phyloP scores from a whole-genome alignment of 176 grass and related monocot species.

The Carex pumila region DNA sequence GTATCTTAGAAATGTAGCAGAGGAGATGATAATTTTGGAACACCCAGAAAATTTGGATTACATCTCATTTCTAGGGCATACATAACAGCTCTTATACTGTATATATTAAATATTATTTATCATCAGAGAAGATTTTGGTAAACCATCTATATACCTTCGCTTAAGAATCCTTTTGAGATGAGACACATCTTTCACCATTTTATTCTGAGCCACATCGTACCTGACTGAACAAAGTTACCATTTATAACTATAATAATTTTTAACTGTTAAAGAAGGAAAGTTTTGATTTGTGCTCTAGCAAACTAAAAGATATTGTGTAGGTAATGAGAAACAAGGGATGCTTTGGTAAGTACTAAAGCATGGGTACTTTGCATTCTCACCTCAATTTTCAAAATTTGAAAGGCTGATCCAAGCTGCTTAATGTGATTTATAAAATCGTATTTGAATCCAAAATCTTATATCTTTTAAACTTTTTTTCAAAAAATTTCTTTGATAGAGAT shows the following conservation, averaged over 20 bases:
- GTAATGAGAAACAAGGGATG: background rate
- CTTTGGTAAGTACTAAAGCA: background rate
- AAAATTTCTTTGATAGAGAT: too few relatives aligned
- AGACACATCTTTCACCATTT: constrained; percentile 49
- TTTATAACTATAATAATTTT: background rate
- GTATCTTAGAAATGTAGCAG: background rate
- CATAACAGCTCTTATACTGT: background rate
- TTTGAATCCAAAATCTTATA: background rate
- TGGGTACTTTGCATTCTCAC: background rate
- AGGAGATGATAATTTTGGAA: background rate
- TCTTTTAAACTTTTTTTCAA: background rate
- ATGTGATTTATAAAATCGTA: background rate
- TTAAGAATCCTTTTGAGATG: constrained; percentile 74
- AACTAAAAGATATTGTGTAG: background rate
- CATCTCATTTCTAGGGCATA: background rate
- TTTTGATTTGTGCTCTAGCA: background rate
- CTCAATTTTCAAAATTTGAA: background rate
- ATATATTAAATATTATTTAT: background rate
- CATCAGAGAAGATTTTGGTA: background rate
- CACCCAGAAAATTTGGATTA: background rate
- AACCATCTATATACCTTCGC: constrained; percentile 49
- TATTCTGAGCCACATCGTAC: constrained; percentile 55
- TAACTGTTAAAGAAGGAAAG: background rate
- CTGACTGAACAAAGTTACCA: constrained; percentile 54
- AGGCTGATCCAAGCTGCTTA: background rate